Evolutionary conservation across 495 filamentous ascomycete species (phyloP), one percentile per base, ranked within the genome.

Genomic region (Melanomma pulvis-pyrius): DNA sequence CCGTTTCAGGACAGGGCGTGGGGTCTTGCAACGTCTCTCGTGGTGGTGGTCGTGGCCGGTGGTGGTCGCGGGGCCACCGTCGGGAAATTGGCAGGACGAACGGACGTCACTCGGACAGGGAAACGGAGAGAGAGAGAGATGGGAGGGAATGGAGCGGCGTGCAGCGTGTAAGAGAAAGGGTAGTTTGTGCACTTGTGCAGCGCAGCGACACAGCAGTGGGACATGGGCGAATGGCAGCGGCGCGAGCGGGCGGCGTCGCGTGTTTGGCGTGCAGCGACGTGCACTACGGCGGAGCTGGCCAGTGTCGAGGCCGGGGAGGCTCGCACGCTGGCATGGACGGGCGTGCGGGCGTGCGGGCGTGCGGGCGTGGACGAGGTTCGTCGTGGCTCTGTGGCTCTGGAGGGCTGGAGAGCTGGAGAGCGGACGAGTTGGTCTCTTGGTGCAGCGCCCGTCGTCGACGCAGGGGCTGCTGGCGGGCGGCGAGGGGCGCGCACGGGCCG

Each of bases 11-110:
- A 26, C 52, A 29, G 52, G 30, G 65, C 21, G 39, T 44, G 39
- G 58, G 63, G 34, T 47, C 12, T 41, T 17, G 61, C 65, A 63
- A 68, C 59, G 65, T 63, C 59, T 53, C 24, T 52, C 49, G 29
- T 34, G 21, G 53, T 58, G 5, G 22, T 17, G 8, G 15, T 29
- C 41, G 55, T 28, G 9, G 49, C 26, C 26, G 26, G 36, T 30
- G 57, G 41, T 29, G 25, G 12, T 47, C 51, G 28, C 11, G 28
- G 24, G 32, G 8, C 2, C 6, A 47, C 15, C 34, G 25, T 57
- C 25, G 51, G 51, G 61, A 55, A 26, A 58, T 48, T 54, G 28
- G 30, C 21, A 49, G 28, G 30, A 12, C 24, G 51, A 46, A 46
- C 5, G n/a, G 34, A 59, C 12, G 19, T 4, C 11, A 7, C 4